Conservation (phyloP, 495 filamentous ascomycete genomes). For the Aspergillus bridgeri region DNA sequence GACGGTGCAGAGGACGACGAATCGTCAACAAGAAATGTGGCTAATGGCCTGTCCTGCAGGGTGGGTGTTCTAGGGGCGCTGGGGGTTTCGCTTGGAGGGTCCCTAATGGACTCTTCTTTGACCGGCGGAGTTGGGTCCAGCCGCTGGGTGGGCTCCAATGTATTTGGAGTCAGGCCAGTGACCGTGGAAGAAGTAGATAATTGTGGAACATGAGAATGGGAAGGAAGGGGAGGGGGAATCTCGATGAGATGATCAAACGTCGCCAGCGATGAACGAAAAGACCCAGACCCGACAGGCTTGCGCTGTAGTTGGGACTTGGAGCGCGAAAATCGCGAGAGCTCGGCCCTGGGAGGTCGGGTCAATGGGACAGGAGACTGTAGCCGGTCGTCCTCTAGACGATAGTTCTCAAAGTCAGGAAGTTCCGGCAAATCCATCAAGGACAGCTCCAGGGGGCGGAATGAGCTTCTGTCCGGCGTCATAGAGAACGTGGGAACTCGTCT, state of each 20-base stretch:
- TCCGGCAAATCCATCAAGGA: constrained; percentile 70
- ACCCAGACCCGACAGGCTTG: constrained; percentile 41
- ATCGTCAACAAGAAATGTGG: not conserved
- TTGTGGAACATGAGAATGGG: constrained; percentile 39
- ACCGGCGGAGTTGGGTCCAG: not conserved
- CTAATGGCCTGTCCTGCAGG: constrained; percentile 22
- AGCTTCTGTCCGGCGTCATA: constrained; percentile 23
- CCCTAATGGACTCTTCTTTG: constrained; percentile 2
- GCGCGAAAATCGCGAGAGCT: constrained; percentile 17
- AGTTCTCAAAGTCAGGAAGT: constrained; percentile 44
- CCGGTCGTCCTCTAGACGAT: constrained; percentile 21
- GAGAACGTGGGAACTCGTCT: constrained; percentile 42
- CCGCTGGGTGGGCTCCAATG: constrained; percentile 6
- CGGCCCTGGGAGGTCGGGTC: constrained; percentile 26
- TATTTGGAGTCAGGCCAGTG: constrained; percentile 11
- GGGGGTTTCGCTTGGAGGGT: constrained; percentile 3
- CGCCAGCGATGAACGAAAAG: constrained; percentile 30
- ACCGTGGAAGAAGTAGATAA: constrained; percentile 31
- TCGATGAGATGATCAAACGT: constrained; percentile 27
- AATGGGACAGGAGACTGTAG: constrained; percentile 14
- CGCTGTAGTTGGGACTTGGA: constrained; percentile 31
- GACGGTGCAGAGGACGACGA: constrained; percentile 7
- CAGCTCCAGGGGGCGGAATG: constrained; percentile 70
- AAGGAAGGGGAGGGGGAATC: constrained; percentile 14
- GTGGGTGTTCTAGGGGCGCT: constrained; percentile 11